Conservation (phyloP, 179 eudicot species). For the Camellia oleifera region DNA sequence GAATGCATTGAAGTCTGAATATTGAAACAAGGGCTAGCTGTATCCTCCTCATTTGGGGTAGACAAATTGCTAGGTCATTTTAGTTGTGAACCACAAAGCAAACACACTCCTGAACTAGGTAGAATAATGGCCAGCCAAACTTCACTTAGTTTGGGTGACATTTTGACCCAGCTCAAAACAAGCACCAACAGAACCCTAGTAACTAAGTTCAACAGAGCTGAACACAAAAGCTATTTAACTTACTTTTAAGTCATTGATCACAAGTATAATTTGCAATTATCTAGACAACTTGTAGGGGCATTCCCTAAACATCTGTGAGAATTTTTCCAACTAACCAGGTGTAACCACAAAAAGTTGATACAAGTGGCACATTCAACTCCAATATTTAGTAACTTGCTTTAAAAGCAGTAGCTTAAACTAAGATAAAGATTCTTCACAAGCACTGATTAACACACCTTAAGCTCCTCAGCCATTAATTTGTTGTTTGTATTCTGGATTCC, state of each 20-base stretch:
- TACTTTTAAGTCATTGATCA: neutral
- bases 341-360: neutral
- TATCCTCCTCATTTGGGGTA: neutral
- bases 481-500: conserved; percentile 98
- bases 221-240: neutral
- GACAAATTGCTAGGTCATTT: neutral
- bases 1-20: neutral
- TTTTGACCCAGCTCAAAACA: neutral
- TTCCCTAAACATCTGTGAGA: neutral
- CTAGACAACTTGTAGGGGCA: neutral
- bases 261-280: neutral
- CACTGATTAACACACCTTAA: conserved; percentile 50
- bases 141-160: neutral
- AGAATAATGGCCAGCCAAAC: neutral
- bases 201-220: neutral
- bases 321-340: neutral
- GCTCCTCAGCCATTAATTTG: conserved; percentile 89
- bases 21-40: neutral
- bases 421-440: neutral
- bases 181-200: neutral
- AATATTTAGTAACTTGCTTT: neutral
- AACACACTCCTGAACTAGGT: neutral
- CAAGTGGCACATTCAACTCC: neutral
- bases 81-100: neutral
- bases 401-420: neutral